Percentiles rank a stretch among this genome's conserved stretches.
Conservation (phyloP, 768 basidiomycete genomes). For the Lyophyllum shimeji region DNA sequence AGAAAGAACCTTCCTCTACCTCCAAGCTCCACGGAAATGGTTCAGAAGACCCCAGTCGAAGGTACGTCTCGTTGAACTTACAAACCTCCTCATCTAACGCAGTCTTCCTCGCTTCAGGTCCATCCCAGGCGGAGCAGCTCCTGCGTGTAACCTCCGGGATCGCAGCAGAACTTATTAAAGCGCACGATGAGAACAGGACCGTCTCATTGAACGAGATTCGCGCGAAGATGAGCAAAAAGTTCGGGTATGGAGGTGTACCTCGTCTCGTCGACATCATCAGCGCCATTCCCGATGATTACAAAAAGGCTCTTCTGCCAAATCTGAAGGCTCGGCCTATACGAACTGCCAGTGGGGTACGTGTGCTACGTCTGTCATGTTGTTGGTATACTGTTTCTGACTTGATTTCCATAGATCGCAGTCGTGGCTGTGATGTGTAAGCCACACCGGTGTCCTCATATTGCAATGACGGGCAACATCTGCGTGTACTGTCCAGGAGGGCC, state of each 20-base stretch:
- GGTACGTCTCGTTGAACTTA: slow-evolving; percentile 6
- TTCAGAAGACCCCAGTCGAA: slow-evolving; percentile 15
- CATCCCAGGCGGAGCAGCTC: slow-evolving; percentile 88
- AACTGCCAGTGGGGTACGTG: slow-evolving; percentile 89
- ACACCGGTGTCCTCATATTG: slow-evolving; percentile 98
- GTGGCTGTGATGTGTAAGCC: slow-evolving; percentile 99
- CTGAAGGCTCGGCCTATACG: slow-evolving; percentile 92
- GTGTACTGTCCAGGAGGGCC: slow-evolving; percentile 99
- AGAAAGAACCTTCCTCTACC: not conserved
- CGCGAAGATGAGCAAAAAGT: slow-evolving; percentile 87
- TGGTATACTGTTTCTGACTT: not conserved
- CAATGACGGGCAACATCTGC: slow-evolving; percentile 99
- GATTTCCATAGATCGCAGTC: slow-evolving; percentile 76
- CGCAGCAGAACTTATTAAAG: slow-evolving; percentile 89
- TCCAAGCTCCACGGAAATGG: slow-evolving; percentile 5
- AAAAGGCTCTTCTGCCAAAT: slow-evolving; percentile 86
- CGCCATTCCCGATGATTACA: slow-evolving; percentile 97
- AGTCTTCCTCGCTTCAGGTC: slow-evolving; percentile 37
- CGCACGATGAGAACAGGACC: slow-evolving; percentile 72
- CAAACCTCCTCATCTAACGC: not conserved
- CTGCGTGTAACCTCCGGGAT: slow-evolving; percentile 93
- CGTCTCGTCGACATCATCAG: slow-evolving; percentile 97
- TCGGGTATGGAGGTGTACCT: slow-evolving; percentile 82
- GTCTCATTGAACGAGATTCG: slow-evolving; percentile 90
- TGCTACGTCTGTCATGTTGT: slow-evolving; percentile 12